Conservation (phyloP, 495 filamentous ascomycete genomes). For the Talaromyces liani region DNA sequence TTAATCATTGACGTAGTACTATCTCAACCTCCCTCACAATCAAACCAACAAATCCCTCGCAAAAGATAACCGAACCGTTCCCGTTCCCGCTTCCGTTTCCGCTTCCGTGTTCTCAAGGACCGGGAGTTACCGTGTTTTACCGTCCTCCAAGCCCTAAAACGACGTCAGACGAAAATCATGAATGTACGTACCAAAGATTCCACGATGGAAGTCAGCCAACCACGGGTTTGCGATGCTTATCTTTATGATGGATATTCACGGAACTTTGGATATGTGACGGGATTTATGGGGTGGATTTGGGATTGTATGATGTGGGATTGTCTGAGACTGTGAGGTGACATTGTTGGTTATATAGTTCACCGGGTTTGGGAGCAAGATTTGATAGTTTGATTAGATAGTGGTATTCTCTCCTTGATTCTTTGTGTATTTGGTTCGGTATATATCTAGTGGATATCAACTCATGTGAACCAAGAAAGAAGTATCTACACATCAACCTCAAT, state of each 20-base stretch:
- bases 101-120: slow-evolving; percentile 10
- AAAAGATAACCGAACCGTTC: background rate
- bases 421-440: background rate
- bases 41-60: background rate
- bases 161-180: background rate
- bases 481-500: background rate
- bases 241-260: background rate
- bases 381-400: background rate
- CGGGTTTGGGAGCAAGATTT: background rate
- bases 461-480: background rate
- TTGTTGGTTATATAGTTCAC: background rate
- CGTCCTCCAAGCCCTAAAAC: slow-evolving; percentile 3
- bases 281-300: background rate
- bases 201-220: background rate
- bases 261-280: background rate
- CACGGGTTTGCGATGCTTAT: background rate
- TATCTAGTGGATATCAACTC: background rate
- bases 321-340: background rate
- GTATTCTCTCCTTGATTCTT: background rate
- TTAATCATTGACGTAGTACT: background rate
- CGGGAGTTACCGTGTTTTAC: slow-evolving; percentile 2
- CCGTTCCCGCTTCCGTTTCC: slow-evolving; percentile 1
- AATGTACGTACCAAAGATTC: background rate
- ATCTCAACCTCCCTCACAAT: background rate
- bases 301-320: background rate